Evolutionary conservation across 192 early-diverging fungal species (phyloP).

Genomic region (Backusella sp.): DNA sequence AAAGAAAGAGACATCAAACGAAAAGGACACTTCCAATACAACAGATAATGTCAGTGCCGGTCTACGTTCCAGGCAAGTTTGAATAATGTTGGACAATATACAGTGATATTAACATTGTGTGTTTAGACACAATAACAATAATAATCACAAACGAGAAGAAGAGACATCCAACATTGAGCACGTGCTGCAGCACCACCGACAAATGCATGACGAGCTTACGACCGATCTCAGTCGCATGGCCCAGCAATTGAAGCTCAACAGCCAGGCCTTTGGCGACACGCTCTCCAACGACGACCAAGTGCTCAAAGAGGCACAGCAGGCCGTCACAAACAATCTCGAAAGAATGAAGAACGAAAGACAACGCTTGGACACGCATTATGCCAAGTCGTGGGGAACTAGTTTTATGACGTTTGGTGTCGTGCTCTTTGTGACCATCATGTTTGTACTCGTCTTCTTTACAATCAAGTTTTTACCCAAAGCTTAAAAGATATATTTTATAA

Average conservation of each 20-base stretch:
- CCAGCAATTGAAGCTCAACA: conserved; percentile 48
- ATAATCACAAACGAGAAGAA: conserved; percentile 22
- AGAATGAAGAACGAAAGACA: conserved; percentile 33
- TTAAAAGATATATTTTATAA: neutral
- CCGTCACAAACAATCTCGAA: conserved; percentile 37
- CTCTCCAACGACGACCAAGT: conserved; percentile 43
- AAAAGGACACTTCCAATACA: neutral
- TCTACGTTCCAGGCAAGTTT: neutral
- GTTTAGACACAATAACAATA: neutral
- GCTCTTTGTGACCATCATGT: conserved; percentile 44
- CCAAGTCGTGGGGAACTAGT: conserved; percentile 47
- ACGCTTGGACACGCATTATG: conserved; percentile 36
- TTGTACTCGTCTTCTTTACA: conserved; percentile 44
- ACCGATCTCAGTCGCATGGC: conserved; percentile 48
- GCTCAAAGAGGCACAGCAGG: conserved; percentile 38
- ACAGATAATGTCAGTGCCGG: neutral
- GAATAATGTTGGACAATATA: too few relatives aligned
- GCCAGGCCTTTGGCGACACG: conserved; percentile 41
- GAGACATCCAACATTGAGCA: conserved; percentile 39
- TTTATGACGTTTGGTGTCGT: conserved; percentile 44
- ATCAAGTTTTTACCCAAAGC: conserved; percentile 44
- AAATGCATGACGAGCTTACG: conserved; percentile 50
- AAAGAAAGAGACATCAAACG: neutral
- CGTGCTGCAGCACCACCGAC: conserved; percentile 48
- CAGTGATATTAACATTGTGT: too few relatives aligned